Evolutionary conservation across 2,329 filamentous ascomycete genomes (phyloP).

Genomic region (Stagonosporopsis chrysanthemi): DNA sequence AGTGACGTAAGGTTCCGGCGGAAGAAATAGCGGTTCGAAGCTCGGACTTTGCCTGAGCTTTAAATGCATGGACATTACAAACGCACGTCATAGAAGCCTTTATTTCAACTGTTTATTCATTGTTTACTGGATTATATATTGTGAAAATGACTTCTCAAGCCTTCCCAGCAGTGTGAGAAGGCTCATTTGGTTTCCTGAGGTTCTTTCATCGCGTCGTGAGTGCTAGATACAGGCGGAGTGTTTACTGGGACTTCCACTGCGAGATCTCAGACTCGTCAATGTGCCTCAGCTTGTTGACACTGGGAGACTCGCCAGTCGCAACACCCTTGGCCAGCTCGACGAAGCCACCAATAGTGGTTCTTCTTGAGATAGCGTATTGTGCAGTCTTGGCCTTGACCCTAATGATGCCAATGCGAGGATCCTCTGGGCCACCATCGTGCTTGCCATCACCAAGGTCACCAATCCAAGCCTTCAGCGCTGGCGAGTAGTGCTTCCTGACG

Average conservation of each 20-base stretch:
- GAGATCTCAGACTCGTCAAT: slow-evolving; percentile 62
- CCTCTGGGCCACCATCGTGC: slow-evolving; percentile 81
- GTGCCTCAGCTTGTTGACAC: slow-evolving; percentile 79
- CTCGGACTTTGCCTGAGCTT: background rate
- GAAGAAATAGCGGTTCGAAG: background rate
- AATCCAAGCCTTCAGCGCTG: slow-evolving; percentile 80
- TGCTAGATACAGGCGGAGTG: background rate
- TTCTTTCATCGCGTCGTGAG: slow-evolving; percentile 4
- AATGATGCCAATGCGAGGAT: slow-evolving; percentile 84
- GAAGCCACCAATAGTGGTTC: slow-evolving; percentile 68
- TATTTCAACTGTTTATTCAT: slow-evolving; percentile 19
- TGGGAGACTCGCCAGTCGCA: slow-evolving; percentile 73
- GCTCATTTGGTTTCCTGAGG: background rate
- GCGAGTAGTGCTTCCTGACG: slow-evolving; percentile 74
- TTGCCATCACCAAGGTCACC: slow-evolving; percentile 80
- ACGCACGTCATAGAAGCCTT: background rate
- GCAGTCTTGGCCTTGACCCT: slow-evolving; percentile 75
- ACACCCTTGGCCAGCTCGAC: slow-evolving; percentile 79
- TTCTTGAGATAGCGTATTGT: slow-evolving; percentile 72
- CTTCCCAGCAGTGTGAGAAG: background rate
- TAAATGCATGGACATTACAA: background rate
- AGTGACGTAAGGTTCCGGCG: background rate
- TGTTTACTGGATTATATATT: slow-evolving; percentile 11
- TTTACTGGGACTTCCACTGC: slow-evolving; percentile 47
- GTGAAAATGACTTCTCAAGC: background rate